Percentiles rank a stretch among this genome's conserved stretches.
These are phyloP conservation scores for Fusarium redolens DNA, from an alignment of 2,329 filamentous ascomycete species.

Conservation along the genomic window DNA sequence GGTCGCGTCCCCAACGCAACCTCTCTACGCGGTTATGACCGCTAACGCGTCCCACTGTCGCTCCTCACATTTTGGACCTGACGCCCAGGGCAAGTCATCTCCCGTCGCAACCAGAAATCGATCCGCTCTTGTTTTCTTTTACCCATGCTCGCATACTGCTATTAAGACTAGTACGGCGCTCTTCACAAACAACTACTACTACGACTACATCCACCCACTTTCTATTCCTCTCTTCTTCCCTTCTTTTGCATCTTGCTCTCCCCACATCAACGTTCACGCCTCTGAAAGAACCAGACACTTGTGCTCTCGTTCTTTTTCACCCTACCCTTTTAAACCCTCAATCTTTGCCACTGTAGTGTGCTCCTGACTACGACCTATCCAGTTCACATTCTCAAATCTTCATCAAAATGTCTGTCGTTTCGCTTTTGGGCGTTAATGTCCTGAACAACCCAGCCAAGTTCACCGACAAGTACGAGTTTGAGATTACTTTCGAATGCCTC, in stretches of 20 bases:
- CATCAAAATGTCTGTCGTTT: constrained; percentile 87
- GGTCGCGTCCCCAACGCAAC: constrained; percentile 34
- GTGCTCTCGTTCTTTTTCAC: not conserved
- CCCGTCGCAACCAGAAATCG: constrained; percentile 40
- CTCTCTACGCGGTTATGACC: constrained; percentile 48
- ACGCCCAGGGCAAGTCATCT: constrained; percentile 33
- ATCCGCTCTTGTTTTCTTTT: constrained; percentile 43
- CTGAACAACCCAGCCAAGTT: constrained; percentile 98
- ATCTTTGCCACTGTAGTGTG: not conserved
- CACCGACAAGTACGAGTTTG: constrained; percentile 92
- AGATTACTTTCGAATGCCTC: constrained; percentile 98
- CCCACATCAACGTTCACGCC: constrained; percentile 8
- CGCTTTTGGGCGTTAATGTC: constrained; percentile 93
- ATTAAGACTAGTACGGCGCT: constrained; percentile 22
- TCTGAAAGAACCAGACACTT: constrained; percentile 10
- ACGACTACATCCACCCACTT: constrained; percentile 14
- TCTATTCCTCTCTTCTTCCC: constrained; percentile 2
- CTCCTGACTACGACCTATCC: not conserved
- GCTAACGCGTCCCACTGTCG: constrained; percentile 43
- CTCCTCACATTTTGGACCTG: constrained; percentile 29
- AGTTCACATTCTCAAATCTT: constrained; percentile 5
- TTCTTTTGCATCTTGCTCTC: constrained; percentile 8
- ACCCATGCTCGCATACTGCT: constrained; percentile 16
- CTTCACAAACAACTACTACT: constrained; percentile 19
- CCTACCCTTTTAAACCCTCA: not conserved